Conservation (phyloP, 768 basidiomycete species). For the Boletus reticuloceps region DNA sequence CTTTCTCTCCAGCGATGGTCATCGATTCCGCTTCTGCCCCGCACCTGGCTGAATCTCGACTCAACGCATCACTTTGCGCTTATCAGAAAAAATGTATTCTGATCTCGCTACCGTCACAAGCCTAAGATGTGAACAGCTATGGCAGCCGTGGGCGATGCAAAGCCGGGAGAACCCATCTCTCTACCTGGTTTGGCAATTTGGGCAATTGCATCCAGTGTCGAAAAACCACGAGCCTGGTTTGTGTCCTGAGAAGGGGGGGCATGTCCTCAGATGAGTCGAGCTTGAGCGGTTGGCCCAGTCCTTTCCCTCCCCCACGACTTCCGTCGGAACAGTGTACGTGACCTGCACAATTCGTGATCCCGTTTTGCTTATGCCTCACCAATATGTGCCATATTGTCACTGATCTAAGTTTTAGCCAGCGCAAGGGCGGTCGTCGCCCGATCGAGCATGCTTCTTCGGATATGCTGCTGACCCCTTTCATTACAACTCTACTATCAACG, state of each 20-base stretch:
- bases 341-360: neutral
- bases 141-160: conserved; percentile 11
- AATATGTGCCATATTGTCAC: neutral
- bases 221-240: conserved; percentile 16
- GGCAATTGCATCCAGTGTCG: neutral
- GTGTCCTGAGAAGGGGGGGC: conserved; percentile 2
- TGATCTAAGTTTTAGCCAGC: neutral
- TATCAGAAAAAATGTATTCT: neutral
- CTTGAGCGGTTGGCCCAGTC: neutral
- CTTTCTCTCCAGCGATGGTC: neutral
- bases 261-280: neutral
- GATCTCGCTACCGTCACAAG: neutral
- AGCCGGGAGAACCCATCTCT: conserved; percentile 4
- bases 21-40: neutral
- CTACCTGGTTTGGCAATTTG: neutral
- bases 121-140: neutral
- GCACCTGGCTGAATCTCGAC: neutral
- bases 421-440: neutral
- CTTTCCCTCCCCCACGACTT: neutral
- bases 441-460: neutral
- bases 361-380: no score
- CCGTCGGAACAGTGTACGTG: conserved; percentile 16
- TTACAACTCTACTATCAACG: neutral
- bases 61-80: neutral
- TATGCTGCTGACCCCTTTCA: neutral